Evolutionary conservation across 2,329 filamentous ascomycete genomes (phyloP).

Genomic region (Monosporascus cannonballus): DNA sequence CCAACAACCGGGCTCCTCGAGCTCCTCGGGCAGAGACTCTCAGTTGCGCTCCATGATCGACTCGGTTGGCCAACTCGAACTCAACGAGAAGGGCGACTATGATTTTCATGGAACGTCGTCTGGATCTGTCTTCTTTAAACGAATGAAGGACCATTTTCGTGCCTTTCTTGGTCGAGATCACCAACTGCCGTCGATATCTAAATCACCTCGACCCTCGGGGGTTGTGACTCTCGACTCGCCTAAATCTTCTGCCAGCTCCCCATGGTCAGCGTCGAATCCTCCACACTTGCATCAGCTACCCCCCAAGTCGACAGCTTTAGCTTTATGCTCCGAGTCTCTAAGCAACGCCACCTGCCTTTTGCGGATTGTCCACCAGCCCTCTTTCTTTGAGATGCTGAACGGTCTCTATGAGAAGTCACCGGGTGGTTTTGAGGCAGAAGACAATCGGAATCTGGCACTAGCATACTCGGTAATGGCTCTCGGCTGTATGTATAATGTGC

Average conservation of each 20-base stretch:
- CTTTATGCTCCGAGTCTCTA: constrained; percentile 31
- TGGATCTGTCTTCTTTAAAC: constrained; percentile 78
- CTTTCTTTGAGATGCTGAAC: constrained; percentile 63
- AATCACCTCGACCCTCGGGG: constrained; percentile 41
- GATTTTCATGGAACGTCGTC: constrained; percentile 95
- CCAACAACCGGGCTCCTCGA: constrained; percentile 21
- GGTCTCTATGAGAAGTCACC: constrained; percentile 57
- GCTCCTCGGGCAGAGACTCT: constrained; percentile 44
- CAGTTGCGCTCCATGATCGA: constrained; percentile 92
- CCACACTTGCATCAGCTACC: constrained; percentile 63
- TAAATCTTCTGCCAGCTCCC: constrained; percentile 57
- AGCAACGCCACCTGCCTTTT: constrained; percentile 34
- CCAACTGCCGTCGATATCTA: constrained; percentile 52
- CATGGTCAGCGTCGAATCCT: constrained; percentile 45
- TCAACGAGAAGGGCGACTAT: constrained; percentile 87
- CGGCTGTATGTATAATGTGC: constrained; percentile 49
- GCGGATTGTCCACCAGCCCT: constrained; percentile 64
- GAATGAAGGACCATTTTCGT: constrained; percentile 83
- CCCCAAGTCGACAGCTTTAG: constrained; percentile 46
- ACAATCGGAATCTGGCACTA: constrained; percentile 53
- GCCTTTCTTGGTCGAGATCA: constrained; percentile 63
- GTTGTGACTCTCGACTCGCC: constrained; percentile 63
- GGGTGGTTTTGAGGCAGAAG: constrained; percentile 48
- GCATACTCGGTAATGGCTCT: constrained; percentile 55
- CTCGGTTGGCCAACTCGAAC: constrained; percentile 81